Evolutionary conservation across 2,329 filamentous ascomycete genomes (phyloP), one percentile per base, ranked within the genome.

Genomic region (Cadophora sp.): DNA sequence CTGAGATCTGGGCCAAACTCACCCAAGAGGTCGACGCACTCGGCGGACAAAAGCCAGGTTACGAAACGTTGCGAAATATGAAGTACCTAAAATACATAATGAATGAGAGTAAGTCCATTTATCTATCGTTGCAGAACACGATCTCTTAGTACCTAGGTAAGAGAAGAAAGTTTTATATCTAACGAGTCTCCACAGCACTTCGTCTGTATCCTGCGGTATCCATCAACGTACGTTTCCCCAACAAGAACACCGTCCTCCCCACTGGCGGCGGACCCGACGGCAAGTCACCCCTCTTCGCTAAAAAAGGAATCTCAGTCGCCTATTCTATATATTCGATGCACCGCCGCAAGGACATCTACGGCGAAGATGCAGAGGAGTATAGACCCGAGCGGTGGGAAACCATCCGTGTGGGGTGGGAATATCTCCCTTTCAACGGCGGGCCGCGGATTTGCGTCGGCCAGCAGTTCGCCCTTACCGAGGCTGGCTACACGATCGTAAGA

Each of bases 21-120:
- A 79, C 79, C 65, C 68, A 68, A 3, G 84, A 86, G 71, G 79
- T 85, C 2, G 64, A 68, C 4, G 69, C 68, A 1, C 67, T 84
- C 7, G 73, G 75, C 4, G 78, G 76, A 0, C 24, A 56, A 18
- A 62, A 53, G n/a, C 67, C 87, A 1, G 27, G 6, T 1, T 81
- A 80, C 0, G 89, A 85, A 78, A 80, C 85, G 68, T 75, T 90
- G 65, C 84, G 82, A 70, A 79, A 80, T 13, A 79, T 89, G 76
- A 85, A 81, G 68, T 90, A 89, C 66, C 76, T 90, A 18, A 85
- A 85, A 73, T 85, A 81, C 75, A 82, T 86, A 14, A 70, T 90
- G 59, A 87, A 83, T 50, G 83, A 84, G 76, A 81, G 82, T 9
- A 82, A 88, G 1, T 83, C 85, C 14, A 73, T n/a, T n/a, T n/a